Conservation (phyloP, 768 basidiomycete genomes). For the Serendipita sp. region DNA sequence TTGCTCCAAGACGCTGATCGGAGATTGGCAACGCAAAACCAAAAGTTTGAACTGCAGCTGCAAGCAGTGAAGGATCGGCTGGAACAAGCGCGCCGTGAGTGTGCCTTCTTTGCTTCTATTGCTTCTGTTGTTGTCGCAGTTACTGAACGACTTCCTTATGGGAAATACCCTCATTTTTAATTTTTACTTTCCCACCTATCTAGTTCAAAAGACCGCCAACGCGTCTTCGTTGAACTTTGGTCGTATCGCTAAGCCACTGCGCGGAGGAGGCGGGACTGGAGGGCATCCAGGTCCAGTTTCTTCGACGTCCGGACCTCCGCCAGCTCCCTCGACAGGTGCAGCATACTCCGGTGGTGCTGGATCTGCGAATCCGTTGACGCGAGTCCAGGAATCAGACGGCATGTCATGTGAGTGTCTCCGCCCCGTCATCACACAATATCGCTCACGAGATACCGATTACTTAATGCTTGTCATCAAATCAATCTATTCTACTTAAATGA, state of each 20-base stretch:
- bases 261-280: conserved; percentile 52
- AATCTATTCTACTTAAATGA: not conserved
- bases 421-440: too few species aligned
- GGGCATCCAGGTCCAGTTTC: too few species aligned
- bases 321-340: conserved; percentile 25
- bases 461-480: too few species aligned
- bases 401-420: conserved; percentile 11
- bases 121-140: not conserved
- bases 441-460: too few species aligned
- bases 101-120: not conserved
- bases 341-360: conserved; percentile 25
- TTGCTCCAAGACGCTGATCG: conserved; percentile 88
- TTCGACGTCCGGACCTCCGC: conserved; percentile 22
- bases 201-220: conserved; percentile 66
- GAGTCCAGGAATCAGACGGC: conserved; percentile 65
- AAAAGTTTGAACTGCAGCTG: conserved; percentile 88
- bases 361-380: conserved; percentile 45
- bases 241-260: conserved; percentile 88
- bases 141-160: conserved; percentile 7
- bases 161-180: not conserved
- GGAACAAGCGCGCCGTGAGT: conserved; percentile 79
- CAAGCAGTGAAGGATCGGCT: conserved; percentile 83
- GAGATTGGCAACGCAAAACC: conserved; percentile 77
- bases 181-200: not conserved
- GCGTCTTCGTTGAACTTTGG: conserved; percentile 68